Evolutionary conservation across 2,329 filamentous ascomycete genomes (phyloP), one percentile per base, ranked within the genome.

Genomic region (Xylaria hypoxylon): DNA sequence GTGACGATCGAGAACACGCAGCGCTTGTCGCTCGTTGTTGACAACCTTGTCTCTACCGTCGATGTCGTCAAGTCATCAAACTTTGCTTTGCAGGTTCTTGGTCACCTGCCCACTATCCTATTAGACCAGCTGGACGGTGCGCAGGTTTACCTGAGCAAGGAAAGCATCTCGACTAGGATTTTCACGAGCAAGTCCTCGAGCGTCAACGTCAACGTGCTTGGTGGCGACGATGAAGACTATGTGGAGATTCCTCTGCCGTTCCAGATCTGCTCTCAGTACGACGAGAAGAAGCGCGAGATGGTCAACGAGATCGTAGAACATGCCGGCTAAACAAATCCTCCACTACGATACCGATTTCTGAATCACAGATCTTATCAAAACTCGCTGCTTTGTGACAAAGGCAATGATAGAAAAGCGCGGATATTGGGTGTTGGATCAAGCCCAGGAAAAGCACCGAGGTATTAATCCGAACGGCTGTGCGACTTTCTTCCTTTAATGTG

Each of bases 231-330:
- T 33, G 92, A 90, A 15, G 96, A 99, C 76, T 96, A 92, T 78
- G 91, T 89, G 78, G 96, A 99, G 81, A 87, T 92, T 59, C 90
- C 96, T 0, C 80, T 98, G 66, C 96, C 96, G 0, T 93, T 94
- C 76, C 96, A 99, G 84, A 92, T 97, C 75, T 89, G 93, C 79
- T 88, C 93, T 77, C 84, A 92, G 85, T 86, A 85, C 87, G 83
- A 92, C 64, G 77, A 90, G 79, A 83, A 77, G 57, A 87, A 93
- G 79, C 92, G 92, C 24, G 89, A 91, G 70, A 77, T 98, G 69
- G 87, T 95, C 31, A 97, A 89, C 76, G 95, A 98, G 85, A 98
- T 99, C 79, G 96, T 99, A 19, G 94, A 96, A 75, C 95, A 98
- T 81, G 89, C 92, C 70, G 94, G 95, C 63, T 97, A 85, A 76